phyloP scores from a whole-genome alignment of 75 land plant species.

The Picea sitchensis region DNA sequence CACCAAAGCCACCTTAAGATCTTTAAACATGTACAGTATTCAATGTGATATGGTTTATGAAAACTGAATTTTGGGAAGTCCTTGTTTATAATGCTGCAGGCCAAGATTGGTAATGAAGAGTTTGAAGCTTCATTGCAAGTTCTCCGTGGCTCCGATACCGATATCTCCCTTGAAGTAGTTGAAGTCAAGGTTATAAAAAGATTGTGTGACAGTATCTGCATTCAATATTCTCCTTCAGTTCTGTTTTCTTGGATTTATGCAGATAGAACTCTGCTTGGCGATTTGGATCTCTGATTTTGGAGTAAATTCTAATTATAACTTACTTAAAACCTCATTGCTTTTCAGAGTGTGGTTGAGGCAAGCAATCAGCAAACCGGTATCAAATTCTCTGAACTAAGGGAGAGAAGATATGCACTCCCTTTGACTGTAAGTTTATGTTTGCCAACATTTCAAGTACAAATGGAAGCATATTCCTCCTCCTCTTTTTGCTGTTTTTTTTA shows the following conservation, averaged over 20 bases:
- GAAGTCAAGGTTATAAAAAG: constrained; percentile 27
- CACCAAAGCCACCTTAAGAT: not conserved
- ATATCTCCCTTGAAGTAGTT: constrained; percentile 28
- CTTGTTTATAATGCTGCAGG: constrained; percentile 18
- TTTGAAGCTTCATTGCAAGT: constrained; percentile 24
- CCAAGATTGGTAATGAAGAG: constrained; percentile 22
- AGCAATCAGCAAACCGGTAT: constrained; percentile 3
- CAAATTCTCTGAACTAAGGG: not conserved
- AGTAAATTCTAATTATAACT: not conserved
- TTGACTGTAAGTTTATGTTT: constrained; percentile 12
- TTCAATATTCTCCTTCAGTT: not conserved
- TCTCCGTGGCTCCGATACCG: constrained; percentile 32
- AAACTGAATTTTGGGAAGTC: not conserved
- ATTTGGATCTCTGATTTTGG: not conserved
- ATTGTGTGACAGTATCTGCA: no score
- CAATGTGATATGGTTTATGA: not conserved
- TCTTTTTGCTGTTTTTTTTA: no score
- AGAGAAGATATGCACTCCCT: constrained; percentile 12
- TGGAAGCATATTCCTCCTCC: no score
- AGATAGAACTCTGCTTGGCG: not conserved
- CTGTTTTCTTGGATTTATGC: not conserved
- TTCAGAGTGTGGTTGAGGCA: constrained; percentile 11
- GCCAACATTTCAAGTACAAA: no score
- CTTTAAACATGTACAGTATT: not conserved
- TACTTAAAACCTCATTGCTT: not conserved